Evolutionary conservation across 2,329 filamentous ascomycete species (phyloP), one percentile per base, ranked within the genome.

Genomic region (Byssothecium circinans): DNA sequence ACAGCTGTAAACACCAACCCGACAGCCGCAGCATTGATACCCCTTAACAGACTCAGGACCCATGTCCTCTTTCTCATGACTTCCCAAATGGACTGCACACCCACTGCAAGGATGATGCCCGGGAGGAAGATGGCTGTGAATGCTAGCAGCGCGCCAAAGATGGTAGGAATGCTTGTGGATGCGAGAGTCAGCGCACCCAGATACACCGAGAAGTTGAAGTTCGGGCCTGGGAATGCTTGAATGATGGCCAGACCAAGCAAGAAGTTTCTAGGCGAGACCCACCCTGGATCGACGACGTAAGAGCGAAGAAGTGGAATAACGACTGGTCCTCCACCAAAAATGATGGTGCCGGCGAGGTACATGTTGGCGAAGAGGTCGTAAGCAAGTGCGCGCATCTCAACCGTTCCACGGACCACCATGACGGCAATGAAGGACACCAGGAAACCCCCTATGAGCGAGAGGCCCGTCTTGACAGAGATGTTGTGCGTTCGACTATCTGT

Each of bases 291-390:
- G 0, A 89, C 87, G 29, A 89, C 61, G 38, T 75, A 74, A 10
- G 64, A 58, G 41, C 72, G 70, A 0, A 76, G 62, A 0, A 75
- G 63, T 1, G 73, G 74, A 40, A 77, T 75, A 0, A 76, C 74
- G 19, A 75, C 74, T 2, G 74, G 74, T 0, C 73, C 74, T 30
- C 73, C 74, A 1, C n/a, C n/a, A n/a, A n/a, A n/a, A n/a, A n/a
- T n/a, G n/a, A n/a, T n/a, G n/a, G 86, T 89, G 0, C 86, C 87
- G 0, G 86, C 87, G 0, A 89, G 81, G 58, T 86, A 89, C 70
- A 90, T 80, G 65, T 88, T 89, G 4, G 84, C 76, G 57, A 90
- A 89, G n/a, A n/a, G n/a, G n/a, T n/a, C n/a, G n/a, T n/a, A n/a
- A n/a, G n/a, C n/a, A n/a, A n/a, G n/a, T n/a, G n/a, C n/a, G n/a